These are phyloP conservation scores for Acrocalymma vagum DNA, from an alignment of 2,329 filamentous ascomycete genomes.

Conservation along the genomic window DNA sequence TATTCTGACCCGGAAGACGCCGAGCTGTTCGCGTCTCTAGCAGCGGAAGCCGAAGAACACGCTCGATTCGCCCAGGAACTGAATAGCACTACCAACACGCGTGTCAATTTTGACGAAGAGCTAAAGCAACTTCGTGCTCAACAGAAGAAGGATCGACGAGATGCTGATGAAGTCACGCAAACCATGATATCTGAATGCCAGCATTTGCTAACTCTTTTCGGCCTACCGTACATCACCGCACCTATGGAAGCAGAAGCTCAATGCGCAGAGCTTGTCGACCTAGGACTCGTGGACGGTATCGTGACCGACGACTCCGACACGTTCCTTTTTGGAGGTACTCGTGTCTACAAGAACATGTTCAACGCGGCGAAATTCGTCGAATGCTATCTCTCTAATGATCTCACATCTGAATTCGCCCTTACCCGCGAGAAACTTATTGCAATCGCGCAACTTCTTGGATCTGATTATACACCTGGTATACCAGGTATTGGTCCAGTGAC, in stretches of 20 bases:
- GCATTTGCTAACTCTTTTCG: constrained; percentile 86
- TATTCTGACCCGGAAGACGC: constrained; percentile 90
- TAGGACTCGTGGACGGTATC: constrained; percentile 94
- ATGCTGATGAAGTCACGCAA: constrained; percentile 95
- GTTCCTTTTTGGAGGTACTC: constrained; percentile 94
- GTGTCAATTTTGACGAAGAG: constrained; percentile 84
- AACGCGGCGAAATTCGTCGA: constrained; percentile 98
- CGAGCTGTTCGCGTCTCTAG: constrained; percentile 85
- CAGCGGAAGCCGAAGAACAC: constrained; percentile 91
- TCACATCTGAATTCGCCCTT: constrained; percentile 89
- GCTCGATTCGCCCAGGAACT: constrained; percentile 89
- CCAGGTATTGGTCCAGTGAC: constrained; percentile 93
- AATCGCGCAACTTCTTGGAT: constrained; percentile 89
- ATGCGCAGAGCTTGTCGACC: constrained; percentile 85
- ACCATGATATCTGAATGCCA: constrained; percentile 97
- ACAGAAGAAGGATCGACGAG: constrained; percentile 93
- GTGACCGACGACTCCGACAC: constrained; percentile 97
- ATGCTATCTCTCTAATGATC: constrained; percentile 84
- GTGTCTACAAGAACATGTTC: constrained; percentile 99
- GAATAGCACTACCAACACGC: constrained; percentile 74
- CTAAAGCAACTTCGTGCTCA: constrained; percentile 87
- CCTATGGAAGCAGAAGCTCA: constrained; percentile 99
- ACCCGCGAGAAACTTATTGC: constrained; percentile 87
- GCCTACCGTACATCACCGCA: constrained; percentile 93
- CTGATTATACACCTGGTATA: constrained; percentile 93